Percentiles rank a stretch among this genome's conserved stretches.
Evolutionary conservation across 768 basidiomycete species (phyloP).

Genomic region (Mycena albidolilacea): DNA sequence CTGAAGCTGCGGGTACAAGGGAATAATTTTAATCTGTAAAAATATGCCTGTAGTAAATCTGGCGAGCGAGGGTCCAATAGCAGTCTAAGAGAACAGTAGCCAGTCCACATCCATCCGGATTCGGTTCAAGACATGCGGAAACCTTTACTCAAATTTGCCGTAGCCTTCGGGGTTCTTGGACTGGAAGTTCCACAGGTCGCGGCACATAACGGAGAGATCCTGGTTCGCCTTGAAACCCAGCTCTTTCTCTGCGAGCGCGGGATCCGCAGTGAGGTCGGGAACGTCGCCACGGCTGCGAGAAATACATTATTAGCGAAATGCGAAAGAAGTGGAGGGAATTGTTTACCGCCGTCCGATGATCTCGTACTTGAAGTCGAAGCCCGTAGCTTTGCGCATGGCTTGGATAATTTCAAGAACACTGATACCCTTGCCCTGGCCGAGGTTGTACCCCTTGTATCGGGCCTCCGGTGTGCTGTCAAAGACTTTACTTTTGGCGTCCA

Average conservation of each 20-base stretch:
- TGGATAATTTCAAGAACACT: conserved; percentile 95
- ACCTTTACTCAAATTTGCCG: conserved; percentile 43
- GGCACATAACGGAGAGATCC: conserved; percentile 92
- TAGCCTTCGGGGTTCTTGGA: conserved; percentile 91
- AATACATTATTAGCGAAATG: conserved; percentile 19
- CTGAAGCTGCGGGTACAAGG: not conserved
- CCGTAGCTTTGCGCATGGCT: conserved; percentile 94
- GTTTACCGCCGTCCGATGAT: conserved; percentile 91
- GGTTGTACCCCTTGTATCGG: conserved; percentile 95
- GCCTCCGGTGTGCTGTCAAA: conserved; percentile 71
- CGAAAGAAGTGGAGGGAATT: conserved; percentile 14
- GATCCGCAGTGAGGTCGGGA: conserved; percentile 96
- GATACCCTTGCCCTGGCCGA: conserved; percentile 93
- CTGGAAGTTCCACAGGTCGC: conserved; percentile 99
- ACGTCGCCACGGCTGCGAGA: conserved; percentile 89
- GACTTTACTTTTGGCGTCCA: conserved; percentile 70
- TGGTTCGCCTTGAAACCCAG: conserved; percentile 91
- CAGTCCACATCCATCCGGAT: conserved; percentile 18
- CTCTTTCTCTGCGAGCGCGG: conserved; percentile 90
- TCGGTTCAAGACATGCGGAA: not conserved
- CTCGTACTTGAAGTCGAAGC: conserved; percentile 90
- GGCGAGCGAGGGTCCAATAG: conserved; percentile 10
- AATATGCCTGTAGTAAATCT: conserved; percentile 15
- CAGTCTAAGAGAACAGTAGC: conserved; percentile 9
- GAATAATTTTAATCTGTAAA: conserved; percentile 24